phyloP scores from a whole-genome alignment of 176 grass and related monocot species.

The Eragrostis curvula region DNA sequence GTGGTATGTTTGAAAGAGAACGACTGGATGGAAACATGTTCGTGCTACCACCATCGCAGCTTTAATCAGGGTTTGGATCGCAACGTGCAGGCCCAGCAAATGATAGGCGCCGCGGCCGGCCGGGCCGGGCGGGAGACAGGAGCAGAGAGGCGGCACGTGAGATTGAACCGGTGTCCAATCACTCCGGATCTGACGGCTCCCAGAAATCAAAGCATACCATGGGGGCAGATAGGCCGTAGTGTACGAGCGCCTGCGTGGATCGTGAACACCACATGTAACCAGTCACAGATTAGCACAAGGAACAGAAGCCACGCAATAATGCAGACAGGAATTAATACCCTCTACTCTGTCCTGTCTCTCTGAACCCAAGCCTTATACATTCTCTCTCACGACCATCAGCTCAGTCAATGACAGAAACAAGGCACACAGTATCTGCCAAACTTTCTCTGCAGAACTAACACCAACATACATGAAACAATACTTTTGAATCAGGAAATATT shows the following conservation, averaged over 20 bases:
- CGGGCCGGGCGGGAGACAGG: neutral
- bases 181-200: slow-evolving; percentile 43
- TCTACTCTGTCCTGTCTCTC: neutral
- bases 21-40: no score
- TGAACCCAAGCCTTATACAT: slow-evolving; percentile 3
- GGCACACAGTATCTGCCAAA: neutral
- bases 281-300: slow-evolving; percentile 4
- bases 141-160: slow-evolving; percentile 50
- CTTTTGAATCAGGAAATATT: neutral
- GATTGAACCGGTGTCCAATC: slow-evolving; percentile 44
- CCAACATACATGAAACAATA: neutral
- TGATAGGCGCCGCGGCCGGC: neutral
- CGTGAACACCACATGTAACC: slow-evolving; percentile 9
- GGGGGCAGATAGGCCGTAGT: neutral
- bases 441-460: neutral
- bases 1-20: no score
- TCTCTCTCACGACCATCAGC: slow-evolving; percentile 7
- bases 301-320: slow-evolving; percentile 45
- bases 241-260: slow-evolving; percentile 25
- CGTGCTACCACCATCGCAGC: neutral
- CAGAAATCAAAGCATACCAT: slow-evolving; percentile 33
- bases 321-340: slow-evolving; percentile 2
- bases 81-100: slow-evolving; percentile 3
- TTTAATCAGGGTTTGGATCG: slow-evolving; percentile 32
- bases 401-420: slow-evolving; percentile 15